A percentile compares a stretch with the other conserved stretches of the same genome.
Conservation (phyloP, 176 grass and related monocot species). For the Pontederia crassipes region DNA sequence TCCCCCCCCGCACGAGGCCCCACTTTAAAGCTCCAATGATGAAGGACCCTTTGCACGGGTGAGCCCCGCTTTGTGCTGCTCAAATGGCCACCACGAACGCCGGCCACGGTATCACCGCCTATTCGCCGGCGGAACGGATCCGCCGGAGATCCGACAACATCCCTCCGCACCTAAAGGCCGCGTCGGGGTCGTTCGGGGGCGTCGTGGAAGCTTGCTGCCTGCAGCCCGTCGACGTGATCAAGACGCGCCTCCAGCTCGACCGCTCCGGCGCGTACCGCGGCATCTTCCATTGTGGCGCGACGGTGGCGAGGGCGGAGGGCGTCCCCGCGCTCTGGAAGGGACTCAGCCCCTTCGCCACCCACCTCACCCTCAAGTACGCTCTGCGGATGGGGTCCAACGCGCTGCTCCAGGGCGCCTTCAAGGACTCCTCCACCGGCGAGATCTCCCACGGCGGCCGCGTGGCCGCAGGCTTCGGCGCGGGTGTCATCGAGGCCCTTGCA, state of each 20-base stretch:
- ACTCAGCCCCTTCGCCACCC: conserved; percentile 83
- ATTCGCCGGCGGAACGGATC: not conserved
- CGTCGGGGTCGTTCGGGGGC: conserved; percentile 66
- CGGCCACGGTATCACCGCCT: not conserved
- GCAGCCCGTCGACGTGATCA: conserved; percentile 90
- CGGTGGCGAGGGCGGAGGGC: conserved; percentile 58
- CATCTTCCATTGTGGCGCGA: conserved; percentile 67
- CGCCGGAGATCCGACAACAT: conserved; percentile 20
- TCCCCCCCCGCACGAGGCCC: too few relatives aligned
- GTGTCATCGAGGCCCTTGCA: conserved; percentile 75
- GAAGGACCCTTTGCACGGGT: too few relatives aligned
- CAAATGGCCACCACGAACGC: too few relatives aligned
- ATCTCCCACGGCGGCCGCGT: conserved; percentile 50
- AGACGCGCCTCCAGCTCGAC: conserved; percentile 74
- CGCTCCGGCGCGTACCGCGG: conserved; percentile 39
- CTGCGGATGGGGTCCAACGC: conserved; percentile 84
- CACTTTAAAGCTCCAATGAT: too few relatives aligned
- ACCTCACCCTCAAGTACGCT: conserved; percentile 89
- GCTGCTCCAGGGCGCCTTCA: conserved; percentile 72
- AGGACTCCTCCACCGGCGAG: conserved; percentile 49
- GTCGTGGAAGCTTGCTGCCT: conserved; percentile 88
- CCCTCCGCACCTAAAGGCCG: conserved; percentile 47
- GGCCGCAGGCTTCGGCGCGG: conserved; percentile 65
- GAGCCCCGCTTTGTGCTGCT: too few relatives aligned
- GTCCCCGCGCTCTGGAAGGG: conserved; percentile 80